Evolutionary conservation across 2,329 filamentous ascomycete species (phyloP), one percentile per base, ranked within the genome.

Genomic region (Botryotinia globosa): DNA sequence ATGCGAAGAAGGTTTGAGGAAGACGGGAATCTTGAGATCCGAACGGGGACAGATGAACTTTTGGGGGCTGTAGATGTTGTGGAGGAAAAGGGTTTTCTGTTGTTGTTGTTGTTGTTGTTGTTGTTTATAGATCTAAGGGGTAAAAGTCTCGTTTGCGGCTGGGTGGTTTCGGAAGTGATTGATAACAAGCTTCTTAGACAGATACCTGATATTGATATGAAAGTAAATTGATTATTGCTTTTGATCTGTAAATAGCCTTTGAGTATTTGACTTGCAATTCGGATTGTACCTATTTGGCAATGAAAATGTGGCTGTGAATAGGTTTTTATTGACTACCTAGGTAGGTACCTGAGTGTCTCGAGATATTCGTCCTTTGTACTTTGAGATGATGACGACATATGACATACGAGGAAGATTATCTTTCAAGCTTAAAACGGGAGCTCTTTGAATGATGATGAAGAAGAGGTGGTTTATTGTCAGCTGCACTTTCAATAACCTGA

Each of bases 21-120:
- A 16, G 29, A 65, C 63, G 63, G 63, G 12, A 65, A 48, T 48
- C 7, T 48, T 22, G 44, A 48, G 63, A 65, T 65, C 63, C 63
- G 63, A 65, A 65, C 18, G 20, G 29, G 62, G 48, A 65, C 9
- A 10, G 29, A 65, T 48, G 29, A 48, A 65, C 29, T 48, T 25
- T 20, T 48, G 45, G 29, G 3, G 29, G n/a, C 20, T 34, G 29
- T 22, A 25, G 32, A 37, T 25, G 32, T 48, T 48, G 20, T 48
- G 29, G 62, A 22, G 32, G 20, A 32, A 42, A 48, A 65, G 16
- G 29, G 42, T 16, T 48, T 29, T 25, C 29, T 20, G n/a, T 65
- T 48, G 44, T 65, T 51, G 8, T 34, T 48, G 34, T 34, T 18
- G n/a, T 65, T 48, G 44, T 65, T 18, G n/a, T 65, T 48, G 44